Evolutionary conservation across 2,329 filamentous ascomycete species (phyloP).

Genomic region (Monilinia laxa): DNA sequence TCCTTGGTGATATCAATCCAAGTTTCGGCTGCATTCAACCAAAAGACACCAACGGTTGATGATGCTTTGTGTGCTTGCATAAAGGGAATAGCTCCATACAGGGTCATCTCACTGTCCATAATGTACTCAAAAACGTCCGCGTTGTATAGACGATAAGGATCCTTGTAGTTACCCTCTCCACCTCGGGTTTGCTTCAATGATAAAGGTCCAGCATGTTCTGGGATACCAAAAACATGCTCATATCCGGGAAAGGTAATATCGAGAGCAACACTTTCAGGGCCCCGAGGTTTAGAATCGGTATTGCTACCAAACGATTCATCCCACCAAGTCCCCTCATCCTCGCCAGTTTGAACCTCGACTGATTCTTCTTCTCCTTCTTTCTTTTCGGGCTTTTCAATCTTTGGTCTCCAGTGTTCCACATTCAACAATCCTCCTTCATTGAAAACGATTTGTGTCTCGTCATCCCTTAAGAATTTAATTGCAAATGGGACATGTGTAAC

Average conservation of each 20-base stretch:
- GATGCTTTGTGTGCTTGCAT: slow-evolving; percentile 96
- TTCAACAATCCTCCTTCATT: slow-evolving; percentile 91
- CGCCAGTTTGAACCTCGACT: slow-evolving; percentile 44
- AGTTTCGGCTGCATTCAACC: slow-evolving; percentile 95
- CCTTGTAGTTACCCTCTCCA: slow-evolving; percentile 77
- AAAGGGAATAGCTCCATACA: slow-evolving; percentile 95
- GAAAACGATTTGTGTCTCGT: slow-evolving; percentile 77
- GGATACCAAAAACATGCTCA: slow-evolving; percentile 89
- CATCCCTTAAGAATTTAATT: slow-evolving; percentile 84
- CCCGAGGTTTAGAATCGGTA: slow-evolving; percentile 91
- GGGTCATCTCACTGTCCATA: slow-evolving; percentile 94
- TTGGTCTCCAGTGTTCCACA: slow-evolving; percentile 91
- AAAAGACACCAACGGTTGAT: slow-evolving; percentile 93
- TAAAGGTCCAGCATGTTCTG: slow-evolving; percentile 84
- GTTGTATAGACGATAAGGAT: slow-evolving; percentile 95
- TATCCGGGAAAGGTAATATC: slow-evolving; percentile 93
- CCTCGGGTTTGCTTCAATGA: slow-evolving; percentile 89
- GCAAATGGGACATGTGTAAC: slow-evolving; percentile 81
- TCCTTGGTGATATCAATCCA: slow-evolving; percentile 93
- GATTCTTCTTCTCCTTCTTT: slow-evolving; percentile 45
- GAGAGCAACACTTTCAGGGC: slow-evolving; percentile 85
- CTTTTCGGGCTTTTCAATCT: slow-evolving; percentile 59
- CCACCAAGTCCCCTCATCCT: slow-evolving; percentile 94
- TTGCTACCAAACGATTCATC: slow-evolving; percentile 94
- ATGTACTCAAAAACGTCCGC: slow-evolving; percentile 98